phyloP scores from a whole-genome alignment of 805 yeast species.

The Candida pseudoglaebosa region DNA sequence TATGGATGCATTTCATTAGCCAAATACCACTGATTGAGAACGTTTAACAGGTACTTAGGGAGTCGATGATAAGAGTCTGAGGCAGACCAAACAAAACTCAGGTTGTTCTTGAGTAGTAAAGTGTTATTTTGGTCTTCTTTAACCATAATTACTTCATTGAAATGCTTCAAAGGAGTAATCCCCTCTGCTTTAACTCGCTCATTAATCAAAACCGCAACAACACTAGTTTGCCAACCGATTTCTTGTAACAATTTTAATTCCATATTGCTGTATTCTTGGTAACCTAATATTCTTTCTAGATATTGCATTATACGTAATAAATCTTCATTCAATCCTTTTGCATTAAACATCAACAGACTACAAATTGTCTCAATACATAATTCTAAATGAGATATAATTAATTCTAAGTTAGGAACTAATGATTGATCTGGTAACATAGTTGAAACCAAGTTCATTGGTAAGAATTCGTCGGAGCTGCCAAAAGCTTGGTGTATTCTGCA shows the following conservation, averaged over 20 bases:
- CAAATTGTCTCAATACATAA: neutral
- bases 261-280: neutral
- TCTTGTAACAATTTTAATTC: neutral
- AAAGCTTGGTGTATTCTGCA: too few species aligned
- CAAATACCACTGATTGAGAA: constrained; percentile 8
- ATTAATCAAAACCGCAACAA: neutral
- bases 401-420: too few species aligned
- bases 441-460: too few species aligned
- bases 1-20: constrained; percentile 6
- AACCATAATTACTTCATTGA: neutral
- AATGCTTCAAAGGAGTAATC: neutral
- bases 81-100: neutral
- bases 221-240: neutral
- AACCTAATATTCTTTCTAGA: neutral
- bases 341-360: neutral
- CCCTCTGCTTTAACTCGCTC: neutral
- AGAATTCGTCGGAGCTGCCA: too few species aligned
- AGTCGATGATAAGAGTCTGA: neutral
- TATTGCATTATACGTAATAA: neutral
- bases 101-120: neutral
- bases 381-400: neutral
- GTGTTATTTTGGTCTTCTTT: neutral
- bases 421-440: too few species aligned
- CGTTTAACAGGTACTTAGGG: constrained; percentile 1
- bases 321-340: neutral